Percentiles rank a stretch among this genome's conserved stretches.
phyloP scores from a whole-genome alignment of 345 rosid genomes.

The Lagerstroemia speciosa region DNA sequence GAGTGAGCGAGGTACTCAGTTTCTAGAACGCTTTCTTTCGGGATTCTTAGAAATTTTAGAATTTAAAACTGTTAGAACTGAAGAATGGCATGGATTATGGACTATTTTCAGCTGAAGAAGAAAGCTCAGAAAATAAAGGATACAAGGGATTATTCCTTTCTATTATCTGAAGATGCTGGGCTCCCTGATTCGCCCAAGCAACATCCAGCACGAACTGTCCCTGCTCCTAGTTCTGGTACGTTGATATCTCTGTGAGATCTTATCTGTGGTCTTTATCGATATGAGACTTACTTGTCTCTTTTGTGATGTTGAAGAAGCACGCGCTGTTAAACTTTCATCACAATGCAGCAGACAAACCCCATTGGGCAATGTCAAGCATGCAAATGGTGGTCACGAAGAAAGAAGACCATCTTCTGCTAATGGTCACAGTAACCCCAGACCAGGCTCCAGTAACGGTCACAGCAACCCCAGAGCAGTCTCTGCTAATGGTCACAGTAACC shows the following conservation, averaged over 20 bases:
- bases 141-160: constrained; percentile 85
- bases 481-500: constrained; percentile 28
- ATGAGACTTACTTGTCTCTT: constrained; percentile 59
- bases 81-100: not conserved
- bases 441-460: constrained; percentile 27
- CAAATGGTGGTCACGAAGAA: constrained; percentile 37
- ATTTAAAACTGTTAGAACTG: not conserved
- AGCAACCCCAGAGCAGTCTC: constrained; percentile 25
- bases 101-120: constrained; percentile 31
- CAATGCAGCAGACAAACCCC: constrained; percentile 42
- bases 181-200: constrained; percentile 51
- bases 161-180: constrained; percentile 62
- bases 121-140: constrained; percentile 66
- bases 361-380: constrained; percentile 34
- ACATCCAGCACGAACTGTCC: constrained; percentile 28
- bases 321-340: constrained; percentile 36
- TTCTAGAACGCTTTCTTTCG: constrained; percentile 1
- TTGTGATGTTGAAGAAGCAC: constrained; percentile 72
- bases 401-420: constrained; percentile 27
- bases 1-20: constrained; percentile 41
- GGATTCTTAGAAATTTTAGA: constrained; percentile 1
- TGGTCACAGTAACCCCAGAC: not conserved
- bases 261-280: not conserved
- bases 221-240: constrained; percentile 51
- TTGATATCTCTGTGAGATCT: constrained; percentile 11